These are phyloP conservation scores for Begonia fuchsioides DNA, from an alignment of 306 rosid species.

Conservation along the genomic window DNA sequence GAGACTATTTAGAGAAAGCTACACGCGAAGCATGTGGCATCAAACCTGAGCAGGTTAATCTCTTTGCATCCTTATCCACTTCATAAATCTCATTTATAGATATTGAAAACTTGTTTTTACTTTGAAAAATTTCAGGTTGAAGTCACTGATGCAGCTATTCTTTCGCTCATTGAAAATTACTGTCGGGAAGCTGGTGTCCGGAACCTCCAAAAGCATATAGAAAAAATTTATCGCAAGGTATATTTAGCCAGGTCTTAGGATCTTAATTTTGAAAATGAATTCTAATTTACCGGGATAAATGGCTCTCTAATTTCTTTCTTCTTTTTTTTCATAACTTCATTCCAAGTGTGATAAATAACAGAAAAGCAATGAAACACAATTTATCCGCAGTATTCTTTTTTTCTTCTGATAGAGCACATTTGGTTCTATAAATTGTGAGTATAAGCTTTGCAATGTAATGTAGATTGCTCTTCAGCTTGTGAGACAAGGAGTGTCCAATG, in stretches of 20 bases:
- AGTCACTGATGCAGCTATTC: constrained; percentile 78
- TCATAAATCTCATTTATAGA: neutral
- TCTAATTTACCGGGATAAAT: no score
- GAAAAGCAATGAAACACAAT: no score
- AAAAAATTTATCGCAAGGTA: constrained; percentile 92
- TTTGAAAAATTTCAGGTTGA: constrained; percentile 46
- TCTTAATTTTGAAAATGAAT: constrained; percentile 4
- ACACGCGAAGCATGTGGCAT: constrained; percentile 95
- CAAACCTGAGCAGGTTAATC: constrained; percentile 59
- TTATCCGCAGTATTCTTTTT: no score
- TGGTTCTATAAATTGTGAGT: no score
- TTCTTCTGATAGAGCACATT: no score
- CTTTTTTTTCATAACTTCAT: no score
- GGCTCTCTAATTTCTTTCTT: no score
- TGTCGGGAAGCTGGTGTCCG: constrained; percentile 90
- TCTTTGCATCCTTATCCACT: constrained; percentile 13
- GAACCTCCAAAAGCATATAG: constrained; percentile 92
- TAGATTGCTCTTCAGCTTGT: constrained; percentile 91
- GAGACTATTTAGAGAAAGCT: constrained; percentile 87
- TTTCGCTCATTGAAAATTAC: constrained; percentile 70
- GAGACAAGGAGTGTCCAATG: constrained; percentile 40
- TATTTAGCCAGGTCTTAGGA: constrained; percentile 10
- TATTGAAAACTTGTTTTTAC: constrained; percentile 2
- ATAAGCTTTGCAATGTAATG: neutral
- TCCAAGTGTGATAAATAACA: no score